phyloP scores from a whole-genome alignment of 306 rosid genomes.

The Notholithocarpus densiflorus region DNA sequence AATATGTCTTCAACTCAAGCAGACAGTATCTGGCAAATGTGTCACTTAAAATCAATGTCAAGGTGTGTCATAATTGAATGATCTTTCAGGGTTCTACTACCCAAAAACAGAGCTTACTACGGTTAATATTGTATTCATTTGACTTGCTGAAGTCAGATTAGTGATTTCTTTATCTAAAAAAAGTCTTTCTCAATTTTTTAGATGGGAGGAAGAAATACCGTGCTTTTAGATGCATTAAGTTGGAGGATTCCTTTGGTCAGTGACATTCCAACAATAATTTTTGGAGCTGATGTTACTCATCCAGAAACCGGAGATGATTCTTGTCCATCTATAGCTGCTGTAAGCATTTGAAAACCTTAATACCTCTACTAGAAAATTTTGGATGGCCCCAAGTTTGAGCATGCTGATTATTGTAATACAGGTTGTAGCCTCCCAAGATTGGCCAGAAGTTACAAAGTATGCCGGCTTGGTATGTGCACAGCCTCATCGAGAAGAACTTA shows the following conservation, averaged over 20 bases:
- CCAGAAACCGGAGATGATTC: conserved; percentile 68
- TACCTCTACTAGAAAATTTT: not conserved
- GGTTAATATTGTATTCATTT: not conserved
- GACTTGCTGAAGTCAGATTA: not conserved
- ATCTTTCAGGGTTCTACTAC: conserved; percentile 6
- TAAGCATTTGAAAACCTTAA: conserved; percentile 26
- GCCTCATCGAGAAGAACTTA: conserved; percentile 73
- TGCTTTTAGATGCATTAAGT: conserved; percentile 69
- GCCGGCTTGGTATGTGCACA: conserved; percentile 82
- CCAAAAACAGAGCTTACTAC: not conserved
- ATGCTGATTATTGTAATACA: conserved; percentile 29
- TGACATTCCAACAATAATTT: conserved; percentile 75
- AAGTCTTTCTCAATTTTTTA: conserved; percentile 2
- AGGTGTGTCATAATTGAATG: conserved; percentile 28
- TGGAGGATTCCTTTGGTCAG: conserved; percentile 73
- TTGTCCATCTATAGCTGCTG: conserved; percentile 77
- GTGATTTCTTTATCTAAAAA: conserved; percentile 2
- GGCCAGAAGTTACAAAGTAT: conserved; percentile 84
- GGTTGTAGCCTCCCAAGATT: conserved; percentile 90
- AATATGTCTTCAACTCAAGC: conserved; percentile 54
- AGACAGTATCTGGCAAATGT: conserved; percentile 70
- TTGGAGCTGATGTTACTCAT: conserved; percentile 85
- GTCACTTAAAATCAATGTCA: conserved; percentile 64
- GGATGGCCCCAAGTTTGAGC: conserved; percentile 4
- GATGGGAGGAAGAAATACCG: conserved; percentile 86